Evolutionary conservation across 129 eudicot species (phyloP).

Genomic region (Helianthus annuus): HanXRQr2.0-SUNRISE NC_035449.2:98936989-98937488

Average conservation of each 20-base stretch:
- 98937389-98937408: slow-evolving; percentile 97
- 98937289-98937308: slow-evolving; percentile 94
- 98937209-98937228: slow-evolving; percentile 3
- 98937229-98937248: slow-evolving; percentile 16
- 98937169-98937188: slow-evolving; percentile 97
- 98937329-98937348: slow-evolving; percentile 98
- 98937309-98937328: slow-evolving; percentile 87
- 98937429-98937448: slow-evolving; percentile 86
- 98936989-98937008: slow-evolving; percentile 92
- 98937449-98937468: slow-evolving; percentile 61
- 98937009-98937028: slow-evolving; percentile 69
- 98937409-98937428: slow-evolving; percentile 89
- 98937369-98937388: slow-evolving; percentile 93
- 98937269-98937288: slow-evolving; percentile 96
- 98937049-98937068: not conserved
- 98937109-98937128: slow-evolving; percentile 90
- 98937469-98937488: slow-evolving; percentile 83
- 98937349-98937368: slow-evolving; percentile 92
- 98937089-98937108: slow-evolving; percentile 96
- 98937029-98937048: slow-evolving; percentile 13
- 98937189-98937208: slow-evolving; percentile 38
- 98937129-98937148: slow-evolving; percentile 97
- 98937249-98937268: slow-evolving; percentile 93
- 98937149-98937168: slow-evolving; percentile 73
- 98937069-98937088: slow-evolving; percentile 21